A percentile compares a stretch with the other conserved stretches of the same genome.
Evolutionary conservation across 495 filamentous ascomycete genomes (phyloP).

Genomic region (Beverwykella pulmonaria): DNA sequence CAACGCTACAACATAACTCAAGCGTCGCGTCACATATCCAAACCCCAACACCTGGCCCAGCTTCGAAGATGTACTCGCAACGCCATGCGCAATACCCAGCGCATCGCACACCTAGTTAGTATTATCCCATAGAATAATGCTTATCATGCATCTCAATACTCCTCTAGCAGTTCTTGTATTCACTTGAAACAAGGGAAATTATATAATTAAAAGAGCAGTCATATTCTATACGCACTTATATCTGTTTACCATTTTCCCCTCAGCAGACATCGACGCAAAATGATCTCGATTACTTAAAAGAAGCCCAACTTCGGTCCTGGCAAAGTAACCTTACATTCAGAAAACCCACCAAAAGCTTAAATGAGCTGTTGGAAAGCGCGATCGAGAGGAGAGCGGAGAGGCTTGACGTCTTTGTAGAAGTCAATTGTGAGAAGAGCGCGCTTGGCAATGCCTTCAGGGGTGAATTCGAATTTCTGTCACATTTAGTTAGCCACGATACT

Average conservation of each 20-base stretch:
- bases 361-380: conserved; percentile 86
- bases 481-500: background rate
- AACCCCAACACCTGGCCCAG: too few species aligned
- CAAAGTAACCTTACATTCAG: background rate
- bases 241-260: background rate
- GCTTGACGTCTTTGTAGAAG: conserved; percentile 92
- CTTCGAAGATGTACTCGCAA: too few species aligned
- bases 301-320: background rate
- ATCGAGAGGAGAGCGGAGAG: conserved; percentile 92
- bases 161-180: too few species aligned
- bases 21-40: too few species aligned
- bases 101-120: too few species aligned
- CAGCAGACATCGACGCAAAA: background rate
- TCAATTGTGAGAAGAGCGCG: conserved; percentile 86
- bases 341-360: conserved; percentile 48
- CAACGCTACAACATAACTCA: too few species aligned
- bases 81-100: too few species aligned
- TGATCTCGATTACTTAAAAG: background rate
- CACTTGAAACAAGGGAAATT: too few species aligned
- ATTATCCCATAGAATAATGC: too few species aligned
- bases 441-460: conserved; percentile 92
- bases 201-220: background rate
- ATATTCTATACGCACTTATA: conserved; percentile 1
- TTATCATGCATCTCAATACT: too few species aligned
- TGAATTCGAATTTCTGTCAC: conserved; percentile 95